A percentile compares a stretch with the other conserved stretches of the same genome.
Conservation (phyloP, 169 alveolate species). For the Plasmodium relictum region DNA sequence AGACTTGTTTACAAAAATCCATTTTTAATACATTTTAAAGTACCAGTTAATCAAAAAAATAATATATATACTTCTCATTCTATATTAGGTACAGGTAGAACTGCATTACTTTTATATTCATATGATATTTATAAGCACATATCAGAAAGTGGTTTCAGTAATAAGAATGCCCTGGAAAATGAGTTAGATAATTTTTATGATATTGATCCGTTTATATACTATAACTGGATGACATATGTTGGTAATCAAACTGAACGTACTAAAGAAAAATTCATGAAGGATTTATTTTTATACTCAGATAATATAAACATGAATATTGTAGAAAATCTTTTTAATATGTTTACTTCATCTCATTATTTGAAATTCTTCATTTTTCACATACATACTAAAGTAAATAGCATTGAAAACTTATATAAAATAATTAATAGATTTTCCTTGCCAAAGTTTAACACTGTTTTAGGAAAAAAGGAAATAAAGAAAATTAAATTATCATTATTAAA, state of each 20-base stretch:
- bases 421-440: conserved; percentile 39
- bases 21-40: conserved; percentile 29
- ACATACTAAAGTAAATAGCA: conserved; percentile 6
- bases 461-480: conserved; percentile 8
- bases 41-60: conserved; percentile 10
- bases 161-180: conserved; percentile 9
- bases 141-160: conserved; percentile 12
- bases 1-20: conserved; percentile 70
- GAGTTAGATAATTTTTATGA: conserved; percentile 16
- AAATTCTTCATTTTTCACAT: conserved; percentile 53
- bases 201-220: conserved; percentile 50
- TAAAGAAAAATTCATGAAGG: conserved; percentile 7
- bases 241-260: conserved; percentile 34
- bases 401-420: conserved; percentile 21
- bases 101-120: conserved; percentile 28
- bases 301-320: conserved; percentile 49
- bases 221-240: conserved; percentile 58
- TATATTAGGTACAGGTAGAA: conserved; percentile 55
- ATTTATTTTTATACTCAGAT: conserved; percentile 24
- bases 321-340: conserved; percentile 25
- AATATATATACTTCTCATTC: conserved; percentile 48
- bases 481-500: conserved; percentile 13
- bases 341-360: conserved; percentile 29
- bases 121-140: conserved; percentile 57
- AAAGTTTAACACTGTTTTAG: neutral